Evolutionary conservation across 2,329 filamentous ascomycete genomes (phyloP), one percentile per base, ranked within the genome.

Genomic region (Didymella segeticola): DNA sequence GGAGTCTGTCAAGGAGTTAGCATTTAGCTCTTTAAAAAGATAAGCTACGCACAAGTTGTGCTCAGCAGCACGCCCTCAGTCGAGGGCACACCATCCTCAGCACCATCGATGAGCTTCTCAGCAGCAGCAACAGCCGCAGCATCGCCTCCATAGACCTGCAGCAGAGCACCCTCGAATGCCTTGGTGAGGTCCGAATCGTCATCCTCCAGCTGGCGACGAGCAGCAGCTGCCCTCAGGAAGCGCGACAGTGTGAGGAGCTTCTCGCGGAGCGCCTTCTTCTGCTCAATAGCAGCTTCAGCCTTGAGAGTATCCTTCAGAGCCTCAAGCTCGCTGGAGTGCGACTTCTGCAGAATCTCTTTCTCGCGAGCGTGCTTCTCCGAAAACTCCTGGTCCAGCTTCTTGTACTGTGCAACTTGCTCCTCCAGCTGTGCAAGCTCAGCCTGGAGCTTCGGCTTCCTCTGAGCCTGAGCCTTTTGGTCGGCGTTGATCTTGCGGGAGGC

Each of bases 81-180:
- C 61, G 84, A 88, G 60, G 79, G 76, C 2, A 90, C 86, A 54
- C 80, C 80, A 60, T 93, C 89, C 12, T 86, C 81, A 22, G 85
- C 82, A 27, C 89, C 90, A 53, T 90, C 82, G 49, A 92, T 89
- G 53, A 96, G 81, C 79, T 90, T 92, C 68, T 90, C 76, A 77
- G 91, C 91, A 51, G 89, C 85, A 47, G 84, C 79, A 20, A 95
- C 89, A 43, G 89, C 90, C 62, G 79, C 82, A 60, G 89, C 84
- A 67, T 93, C 89, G 39, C 90, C 91, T 38, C 86, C 85, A 75
- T 96, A 95, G 26, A 95, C 88, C 56, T 88, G 83, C 39, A 92
- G 80, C 53, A 96, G 80, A 27, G 91, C 86, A 46, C 90, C 90
- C 77, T 96, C 90, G 55, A 95, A 86, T 29, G 90, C 91, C 75